Evolutionary conservation across 2,329 filamentous ascomycete species (phyloP).

Genomic region (Fusarium hostae): DNA sequence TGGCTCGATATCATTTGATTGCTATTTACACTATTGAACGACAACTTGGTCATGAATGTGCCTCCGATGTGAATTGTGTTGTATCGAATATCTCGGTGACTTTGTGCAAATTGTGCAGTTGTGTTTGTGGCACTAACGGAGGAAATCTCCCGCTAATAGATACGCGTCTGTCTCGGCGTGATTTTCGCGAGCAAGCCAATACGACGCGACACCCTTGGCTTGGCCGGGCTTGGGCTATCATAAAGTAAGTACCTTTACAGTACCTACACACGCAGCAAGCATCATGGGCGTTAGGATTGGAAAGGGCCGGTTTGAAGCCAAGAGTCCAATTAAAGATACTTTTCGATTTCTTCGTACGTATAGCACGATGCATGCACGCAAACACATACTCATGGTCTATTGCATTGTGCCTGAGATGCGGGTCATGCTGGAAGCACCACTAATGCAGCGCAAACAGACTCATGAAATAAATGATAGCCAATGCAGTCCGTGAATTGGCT

Average conservation of each 20-base stretch:
- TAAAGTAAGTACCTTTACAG: not conserved
- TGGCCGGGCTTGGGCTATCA: not conserved
- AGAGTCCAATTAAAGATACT: not conserved
- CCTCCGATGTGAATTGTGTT: not conserved
- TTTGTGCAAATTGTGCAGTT: not conserved
- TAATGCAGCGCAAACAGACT: not conserved
- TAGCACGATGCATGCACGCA: not conserved
- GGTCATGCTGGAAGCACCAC: not conserved
- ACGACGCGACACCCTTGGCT: conserved; percentile 1
- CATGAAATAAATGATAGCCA: not conserved
- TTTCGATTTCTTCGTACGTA: not conserved
- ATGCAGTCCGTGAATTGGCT: not conserved
- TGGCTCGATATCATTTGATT: conserved; percentile 38
- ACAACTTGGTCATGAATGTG: not conserved
- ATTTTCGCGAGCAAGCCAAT: conserved; percentile 9
- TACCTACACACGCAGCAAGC: not conserved
- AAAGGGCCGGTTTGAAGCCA: not conserved
- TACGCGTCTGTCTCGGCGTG: conserved; percentile 18
- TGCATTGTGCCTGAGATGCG: conserved; percentile 1
- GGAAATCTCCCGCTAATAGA: not conserved
- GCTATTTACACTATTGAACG: conserved; percentile 21
- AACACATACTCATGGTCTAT: too few species aligned
- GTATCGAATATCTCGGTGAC: not conserved
- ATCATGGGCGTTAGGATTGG: not conserved
- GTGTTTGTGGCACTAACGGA: not conserved